Evolutionary conservation across 768 basidiomycete genomes (phyloP).

Genomic region (Crassisporium funariophilum): DNA sequence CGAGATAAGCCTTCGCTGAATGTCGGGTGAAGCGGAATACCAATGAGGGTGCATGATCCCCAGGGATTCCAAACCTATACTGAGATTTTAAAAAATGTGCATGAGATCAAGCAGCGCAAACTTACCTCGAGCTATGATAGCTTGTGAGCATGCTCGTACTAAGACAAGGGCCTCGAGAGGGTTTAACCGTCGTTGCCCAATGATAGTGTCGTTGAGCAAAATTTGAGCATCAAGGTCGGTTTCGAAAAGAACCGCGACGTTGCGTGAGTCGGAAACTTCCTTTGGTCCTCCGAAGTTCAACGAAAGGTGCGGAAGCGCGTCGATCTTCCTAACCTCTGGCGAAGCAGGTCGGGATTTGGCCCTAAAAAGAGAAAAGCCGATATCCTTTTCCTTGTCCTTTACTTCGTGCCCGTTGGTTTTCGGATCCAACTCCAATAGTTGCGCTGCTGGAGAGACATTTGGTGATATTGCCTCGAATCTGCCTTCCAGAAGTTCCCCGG

Average conservation of each 20-base stretch:
- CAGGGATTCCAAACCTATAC: slow-evolving; percentile 73
- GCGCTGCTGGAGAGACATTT: slow-evolving; percentile 39
- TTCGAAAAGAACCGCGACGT: slow-evolving; percentile 62
- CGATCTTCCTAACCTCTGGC: slow-evolving; percentile 33
- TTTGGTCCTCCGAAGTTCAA: slow-evolving; percentile 60
- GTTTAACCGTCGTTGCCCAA: slow-evolving; percentile 59
- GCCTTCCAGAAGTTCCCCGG: slow-evolving; percentile 61
- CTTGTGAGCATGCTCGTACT: slow-evolving; percentile 67
- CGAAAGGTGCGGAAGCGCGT: slow-evolving; percentile 57
- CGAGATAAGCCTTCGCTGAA: slow-evolving; percentile 71
- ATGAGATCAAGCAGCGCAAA: slow-evolving; percentile 12
- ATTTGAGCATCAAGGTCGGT: slow-evolving; percentile 51
- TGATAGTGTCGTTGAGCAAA: slow-evolving; percentile 51
- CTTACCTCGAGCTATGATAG: slow-evolving; percentile 66
- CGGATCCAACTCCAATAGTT: slow-evolving; percentile 38
- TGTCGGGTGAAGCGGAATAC: slow-evolving; percentile 70
- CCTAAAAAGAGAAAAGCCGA: slow-evolving; percentile 51
- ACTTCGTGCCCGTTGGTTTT: slow-evolving; percentile 27
- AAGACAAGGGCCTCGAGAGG: slow-evolving; percentile 66
- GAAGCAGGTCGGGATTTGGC: slow-evolving; percentile 43
- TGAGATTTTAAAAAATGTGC: slow-evolving; percentile 8
- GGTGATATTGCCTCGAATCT: slow-evolving; percentile 75
- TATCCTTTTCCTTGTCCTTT: slow-evolving; percentile 38
- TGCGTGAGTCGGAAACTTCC: slow-evolving; percentile 45
- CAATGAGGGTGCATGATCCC: slow-evolving; percentile 88